Evolutionary conservation across 2,329 filamentous ascomycete genomes (phyloP), one percentile per base, ranked within the genome.

Genomic region (Diaporthe vaccinii): DNA sequence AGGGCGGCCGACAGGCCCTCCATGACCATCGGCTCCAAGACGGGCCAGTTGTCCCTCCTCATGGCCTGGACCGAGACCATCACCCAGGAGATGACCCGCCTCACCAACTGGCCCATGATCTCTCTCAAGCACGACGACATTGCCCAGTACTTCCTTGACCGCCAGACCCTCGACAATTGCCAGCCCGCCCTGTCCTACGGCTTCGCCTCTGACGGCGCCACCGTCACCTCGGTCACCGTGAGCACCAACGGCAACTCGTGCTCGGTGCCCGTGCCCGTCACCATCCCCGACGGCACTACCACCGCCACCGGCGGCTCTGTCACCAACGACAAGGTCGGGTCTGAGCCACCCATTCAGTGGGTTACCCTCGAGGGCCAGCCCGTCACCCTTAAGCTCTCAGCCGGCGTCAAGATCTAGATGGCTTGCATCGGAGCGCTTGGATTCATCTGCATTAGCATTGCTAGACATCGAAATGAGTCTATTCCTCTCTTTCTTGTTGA

Each of bases 61-160:
- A 65, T 65, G 61, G 41, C 61, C 41, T 65, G 61, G 61, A 34
- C 41, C 41, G 61, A 65, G 41, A 65, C 61, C 20, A 31, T 65
- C 61, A 31, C 61, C 41, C 61, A 65, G 61, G 36, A 65, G 28
- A 15, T 65, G 41, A 31, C 61, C 41, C 61, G 61, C 17, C 61
- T 65, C 17, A 65, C 61, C 61, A 65, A 65, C 61, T 65, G 61
- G 61, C 61, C 61, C 41, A 34, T 65, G 17, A n/a, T 65, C 28
- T 65, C 61, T 25, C 25, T 65, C 9, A 65, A 65, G 61, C 61
- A 65, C 61, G 61, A 65, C 41, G 61, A 65, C 41, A 17, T 65
- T 14, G 61, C 61, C 22, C 25, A 65, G 61, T 65, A 49, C 61
- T 65, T 65, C 41, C 15, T 65, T 25, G 25, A 22, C 41, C 61